These are phyloP conservation scores for Chaetomium sp. DNA, from an alignment of 2,329 filamentous ascomycete species.

Conservation along the genomic window DNA sequence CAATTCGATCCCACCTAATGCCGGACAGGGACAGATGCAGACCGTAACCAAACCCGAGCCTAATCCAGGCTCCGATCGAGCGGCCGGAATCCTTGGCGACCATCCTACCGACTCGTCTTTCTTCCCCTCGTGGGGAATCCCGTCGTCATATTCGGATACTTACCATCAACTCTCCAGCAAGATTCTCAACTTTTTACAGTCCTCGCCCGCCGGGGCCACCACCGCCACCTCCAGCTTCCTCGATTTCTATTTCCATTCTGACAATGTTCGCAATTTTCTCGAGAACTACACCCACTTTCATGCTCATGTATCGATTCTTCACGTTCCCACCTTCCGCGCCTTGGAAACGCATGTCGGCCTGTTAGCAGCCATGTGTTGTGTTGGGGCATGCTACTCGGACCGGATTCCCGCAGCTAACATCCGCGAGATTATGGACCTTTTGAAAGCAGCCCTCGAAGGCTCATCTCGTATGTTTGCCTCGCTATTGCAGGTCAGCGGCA, in stretches of 20 bases:
- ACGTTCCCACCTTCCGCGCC: conserved; percentile 65
- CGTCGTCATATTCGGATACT: conserved; percentile 41
- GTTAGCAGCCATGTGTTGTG: conserved; percentile 62
- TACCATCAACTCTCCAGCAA: conserved; percentile 49
- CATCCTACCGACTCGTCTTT: conserved; percentile 39
- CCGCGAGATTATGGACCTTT: conserved; percentile 60
- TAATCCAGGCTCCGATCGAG: conserved; percentile 44
- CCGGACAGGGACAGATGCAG: conserved; percentile 54
- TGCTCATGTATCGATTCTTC: conserved; percentile 65
- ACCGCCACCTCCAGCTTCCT: conserved; percentile 44
- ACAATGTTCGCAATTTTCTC: conserved; percentile 65
- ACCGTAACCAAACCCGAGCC: conserved; percentile 63
- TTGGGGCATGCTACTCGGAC: conserved; percentile 69
- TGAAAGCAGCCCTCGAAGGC: conserved; percentile 52
- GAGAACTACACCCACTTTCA: conserved; percentile 67
- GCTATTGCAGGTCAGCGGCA: conserved; percentile 34
- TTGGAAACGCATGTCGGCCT: conserved; percentile 60
- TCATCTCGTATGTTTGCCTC: conserved; percentile 46
- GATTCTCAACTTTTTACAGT: conserved; percentile 51
- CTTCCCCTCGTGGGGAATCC: conserved; percentile 45
- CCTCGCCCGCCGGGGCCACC: conserved; percentile 50
- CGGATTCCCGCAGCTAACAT: conserved; percentile 53
- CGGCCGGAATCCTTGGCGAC: conserved; percentile 39
- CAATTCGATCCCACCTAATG: conserved; percentile 58
- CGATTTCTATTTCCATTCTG: conserved; percentile 57